Evolutionary conservation across 139 green algal genomes (phyloP).

Genomic region (Edaphochlamys debaryana): DNA sequence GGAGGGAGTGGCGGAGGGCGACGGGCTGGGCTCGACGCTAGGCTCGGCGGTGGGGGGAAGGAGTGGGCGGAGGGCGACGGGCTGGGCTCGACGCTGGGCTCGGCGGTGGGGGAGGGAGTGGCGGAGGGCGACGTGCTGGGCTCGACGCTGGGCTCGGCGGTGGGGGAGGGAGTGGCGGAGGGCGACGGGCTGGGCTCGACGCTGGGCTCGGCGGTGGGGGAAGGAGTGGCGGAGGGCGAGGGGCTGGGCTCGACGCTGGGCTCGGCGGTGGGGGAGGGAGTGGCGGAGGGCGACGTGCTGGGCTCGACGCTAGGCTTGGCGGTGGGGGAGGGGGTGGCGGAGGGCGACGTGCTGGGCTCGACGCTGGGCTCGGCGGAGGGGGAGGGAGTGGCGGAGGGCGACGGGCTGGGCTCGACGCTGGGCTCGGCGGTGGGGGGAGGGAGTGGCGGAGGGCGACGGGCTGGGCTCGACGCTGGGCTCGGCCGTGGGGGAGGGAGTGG

Average conservation of each 20-base stretch:
- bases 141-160: no score
- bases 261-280: neutral
- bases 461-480: no score
- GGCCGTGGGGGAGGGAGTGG: neutral
- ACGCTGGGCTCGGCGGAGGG: no score
- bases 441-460: neutral
- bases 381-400: no score
- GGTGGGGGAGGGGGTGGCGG: neutral
- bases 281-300: neutral
- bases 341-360: neutral
- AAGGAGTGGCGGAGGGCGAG: neutral
- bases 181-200: neutral
- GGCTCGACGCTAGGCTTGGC: no score
- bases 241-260: no score
- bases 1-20: neutral
- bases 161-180: neutral
- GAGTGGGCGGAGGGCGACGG: neutral
- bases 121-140: no score
- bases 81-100: no score
- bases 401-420: no score
- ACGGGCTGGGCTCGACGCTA: neutral
- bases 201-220: no score
- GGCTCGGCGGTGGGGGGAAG: neutral
- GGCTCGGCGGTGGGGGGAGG: neutral
- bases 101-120: no score